Conservation (phyloP, 768 basidiomycete genomes). For the Suillus cothurnatus region DNA sequence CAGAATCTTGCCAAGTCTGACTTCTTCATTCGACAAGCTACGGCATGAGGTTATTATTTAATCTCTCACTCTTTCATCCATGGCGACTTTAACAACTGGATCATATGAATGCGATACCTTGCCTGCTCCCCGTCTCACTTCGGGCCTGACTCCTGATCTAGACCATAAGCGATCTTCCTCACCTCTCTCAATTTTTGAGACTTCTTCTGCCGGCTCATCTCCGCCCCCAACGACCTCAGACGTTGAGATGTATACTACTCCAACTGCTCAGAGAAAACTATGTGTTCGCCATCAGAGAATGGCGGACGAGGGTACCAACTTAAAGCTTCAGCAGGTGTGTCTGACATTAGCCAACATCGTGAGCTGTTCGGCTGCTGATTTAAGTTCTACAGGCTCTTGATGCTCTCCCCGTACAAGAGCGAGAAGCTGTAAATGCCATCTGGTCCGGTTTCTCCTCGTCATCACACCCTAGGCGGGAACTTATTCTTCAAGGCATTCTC, state of each 20-base stretch:
- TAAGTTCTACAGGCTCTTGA: slow-evolving; percentile 75
- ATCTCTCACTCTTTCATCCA: slow-evolving; percentile 2
- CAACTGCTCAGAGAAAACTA: slow-evolving; percentile 68
- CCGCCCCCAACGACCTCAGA: slow-evolving; percentile 4
- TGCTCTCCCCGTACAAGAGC: slow-evolving; percentile 80
- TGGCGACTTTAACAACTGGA: slow-evolving; percentile 22
- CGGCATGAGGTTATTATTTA: neutral
- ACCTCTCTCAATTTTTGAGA: slow-evolving; percentile 19
- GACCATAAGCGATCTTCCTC: slow-evolving; percentile 27
- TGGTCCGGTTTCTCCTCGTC: slow-evolving; percentile 98
- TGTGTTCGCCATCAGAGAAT: slow-evolving; percentile 95
- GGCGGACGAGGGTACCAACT: slow-evolving; percentile 93
- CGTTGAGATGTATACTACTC: slow-evolving; percentile 25
- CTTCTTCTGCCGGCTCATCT: slow-evolving; percentile 7
- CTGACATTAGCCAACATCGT: neutral
- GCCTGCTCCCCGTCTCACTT: slow-evolving; percentile 60
- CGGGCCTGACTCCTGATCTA: slow-evolving; percentile 21
- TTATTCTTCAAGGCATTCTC: slow-evolving; percentile 94
- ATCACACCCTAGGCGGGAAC: slow-evolving; percentile 83
- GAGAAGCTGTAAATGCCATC: slow-evolving; percentile 85
- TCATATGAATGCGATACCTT: slow-evolving; percentile 72
- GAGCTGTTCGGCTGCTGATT: slow-evolving; percentile 11
- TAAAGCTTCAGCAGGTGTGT: slow-evolving; percentile 84
- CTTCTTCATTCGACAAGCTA: slow-evolving; percentile 3
- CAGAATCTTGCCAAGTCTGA: neutral